Percentiles rank a stretch among this genome's conserved stretches.
These are phyloP conservation scores for Hypomyces rosellus DNA, from an alignment of 2,329 filamentous ascomycete genomes.

Conservation along the genomic window DNA sequence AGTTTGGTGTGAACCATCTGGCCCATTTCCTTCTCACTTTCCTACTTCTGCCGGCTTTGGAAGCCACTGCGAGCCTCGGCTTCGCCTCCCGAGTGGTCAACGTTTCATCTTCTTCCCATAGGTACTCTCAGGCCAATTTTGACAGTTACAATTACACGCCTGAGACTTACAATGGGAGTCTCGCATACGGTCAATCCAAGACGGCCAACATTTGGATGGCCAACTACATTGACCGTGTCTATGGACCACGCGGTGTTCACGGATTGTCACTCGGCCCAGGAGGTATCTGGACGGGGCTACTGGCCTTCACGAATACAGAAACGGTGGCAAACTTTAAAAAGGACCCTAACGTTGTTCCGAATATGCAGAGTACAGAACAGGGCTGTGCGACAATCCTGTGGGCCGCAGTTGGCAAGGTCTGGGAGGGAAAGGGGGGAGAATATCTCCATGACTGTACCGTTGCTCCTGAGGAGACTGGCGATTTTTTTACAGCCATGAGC, in stretches of 20 bases:
- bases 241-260: conserved; percentile 35
- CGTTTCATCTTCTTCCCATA: conserved; percentile 38
- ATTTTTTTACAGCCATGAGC: too few species aligned
- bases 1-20: conserved; percentile 47
- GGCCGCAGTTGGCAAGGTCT: conserved; percentile 33
- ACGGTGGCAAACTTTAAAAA: too few species aligned
- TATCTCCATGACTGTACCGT: conserved; percentile 26
- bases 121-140: conserved; percentile 14
- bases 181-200: conserved; percentile 43
- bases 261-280: conserved; percentile 1
- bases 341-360: too few species aligned
- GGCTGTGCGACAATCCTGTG: conserved; percentile 42
- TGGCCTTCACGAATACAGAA: too few species aligned
- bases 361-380: conserved; percentile 22
- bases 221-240: conserved; percentile 42
- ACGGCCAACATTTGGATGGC: conserved; percentile 46
- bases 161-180: conserved; percentile 20
- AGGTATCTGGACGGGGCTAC: not conserved
- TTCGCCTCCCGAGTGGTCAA: conserved; percentile 41
- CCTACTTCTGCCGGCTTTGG: conserved; percentile 33
- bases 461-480: too few species aligned
- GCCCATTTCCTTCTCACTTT: conserved; percentile 31
- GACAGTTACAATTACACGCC: conserved; percentile 16
- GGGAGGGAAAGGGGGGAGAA: conserved; percentile 38
- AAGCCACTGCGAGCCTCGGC: conserved; percentile 29